phyloP scores from a whole-genome alignment of 2,329 filamentous ascomycete species.

The Aspergillus glaucus region DNA sequence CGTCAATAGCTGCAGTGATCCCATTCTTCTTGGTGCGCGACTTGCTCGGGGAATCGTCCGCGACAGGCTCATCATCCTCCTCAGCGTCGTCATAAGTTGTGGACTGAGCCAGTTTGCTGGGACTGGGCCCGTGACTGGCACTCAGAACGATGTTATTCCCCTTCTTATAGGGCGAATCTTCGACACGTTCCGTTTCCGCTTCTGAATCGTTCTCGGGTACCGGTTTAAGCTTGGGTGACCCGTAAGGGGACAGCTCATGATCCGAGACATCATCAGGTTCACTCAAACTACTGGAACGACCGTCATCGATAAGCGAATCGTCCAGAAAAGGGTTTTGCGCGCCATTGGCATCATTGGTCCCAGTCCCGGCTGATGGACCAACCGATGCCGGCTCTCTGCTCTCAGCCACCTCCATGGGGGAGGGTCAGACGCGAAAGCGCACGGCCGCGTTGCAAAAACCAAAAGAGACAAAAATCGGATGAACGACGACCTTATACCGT shows the following conservation, averaged over 20 bases:
- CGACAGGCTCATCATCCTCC: slow-evolving; percentile 47
- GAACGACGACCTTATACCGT: neutral
- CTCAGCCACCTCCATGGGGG: slow-evolving; percentile 36
- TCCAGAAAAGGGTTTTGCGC: slow-evolving; percentile 29
- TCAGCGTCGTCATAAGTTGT: slow-evolving; percentile 41
- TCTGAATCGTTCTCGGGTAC: slow-evolving; percentile 67
- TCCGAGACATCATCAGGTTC: slow-evolving; percentile 79
- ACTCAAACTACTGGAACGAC: slow-evolving; percentile 83
- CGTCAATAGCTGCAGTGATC: slow-evolving; percentile 14
- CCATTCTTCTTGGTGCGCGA: slow-evolving; percentile 30
- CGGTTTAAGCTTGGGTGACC: slow-evolving; percentile 44
- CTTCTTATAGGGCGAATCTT: slow-evolving; percentile 68
- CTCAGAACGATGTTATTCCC: slow-evolving; percentile 58
- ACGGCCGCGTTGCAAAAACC: neutral
- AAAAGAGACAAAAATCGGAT: neutral
- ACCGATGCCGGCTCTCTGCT: slow-evolving; percentile 29
- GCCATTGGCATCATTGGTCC: slow-evolving; percentile 30
- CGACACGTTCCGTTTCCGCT: slow-evolving; percentile 89
- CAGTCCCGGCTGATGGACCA: slow-evolving; percentile 28
- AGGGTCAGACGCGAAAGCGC: slow-evolving; percentile 3
- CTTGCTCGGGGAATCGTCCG: slow-evolving; percentile 36
- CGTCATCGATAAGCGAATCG: slow-evolving; percentile 53
- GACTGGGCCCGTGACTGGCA: slow-evolving; percentile 59
- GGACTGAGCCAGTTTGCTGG: slow-evolving; percentile 67
- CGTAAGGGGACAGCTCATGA: slow-evolving; percentile 54